Conservation (phyloP, 2,329 filamentous ascomycete species). For the Calonectria pteridis region DNA sequence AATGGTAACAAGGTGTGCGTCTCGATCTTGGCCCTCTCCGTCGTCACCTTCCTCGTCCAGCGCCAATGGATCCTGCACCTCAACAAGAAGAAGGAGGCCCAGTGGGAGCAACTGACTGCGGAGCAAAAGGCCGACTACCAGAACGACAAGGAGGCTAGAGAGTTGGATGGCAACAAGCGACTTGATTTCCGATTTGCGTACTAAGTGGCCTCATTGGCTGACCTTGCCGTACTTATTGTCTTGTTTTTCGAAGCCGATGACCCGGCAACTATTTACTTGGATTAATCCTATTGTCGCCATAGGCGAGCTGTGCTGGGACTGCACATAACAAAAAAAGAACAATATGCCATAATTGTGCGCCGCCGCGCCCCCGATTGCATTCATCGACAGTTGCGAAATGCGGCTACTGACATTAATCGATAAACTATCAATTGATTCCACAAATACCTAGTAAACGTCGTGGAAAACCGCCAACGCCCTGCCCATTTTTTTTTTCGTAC, state of each 20-base stretch:
- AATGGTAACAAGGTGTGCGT: constrained; percentile 70
- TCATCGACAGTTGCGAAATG: not conserved
- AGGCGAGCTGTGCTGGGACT: not conserved
- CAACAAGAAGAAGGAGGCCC: constrained; percentile 62
- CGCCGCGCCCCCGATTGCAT: not conserved
- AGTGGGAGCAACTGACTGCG: constrained; percentile 59
- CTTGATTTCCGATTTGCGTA: constrained; percentile 66
- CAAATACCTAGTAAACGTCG: not conserved
- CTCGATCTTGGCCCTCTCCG: constrained; percentile 61
- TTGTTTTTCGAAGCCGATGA: not conserved
- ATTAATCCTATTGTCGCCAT: not conserved
- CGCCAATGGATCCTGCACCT: constrained; percentile 57
- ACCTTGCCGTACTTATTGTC: not conserved
- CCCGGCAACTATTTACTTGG: not conserved
- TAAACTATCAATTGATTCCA: not conserved
- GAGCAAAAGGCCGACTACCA: constrained; percentile 62
- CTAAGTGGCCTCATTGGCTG: constrained; percentile 31
- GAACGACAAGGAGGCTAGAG: constrained; percentile 56
- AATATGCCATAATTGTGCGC: not conserved
- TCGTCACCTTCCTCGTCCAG: constrained; percentile 64
- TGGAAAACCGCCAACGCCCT: not conserved
- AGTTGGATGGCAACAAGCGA: constrained; percentile 62
- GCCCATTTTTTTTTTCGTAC: not conserved
- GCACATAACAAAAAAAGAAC: not conserved
- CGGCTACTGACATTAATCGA: too few relatives aligned